Evolutionary conservation across 2,329 filamentous ascomycete genomes (phyloP).

Genomic region (Tolypocladium nubicola): DNA sequence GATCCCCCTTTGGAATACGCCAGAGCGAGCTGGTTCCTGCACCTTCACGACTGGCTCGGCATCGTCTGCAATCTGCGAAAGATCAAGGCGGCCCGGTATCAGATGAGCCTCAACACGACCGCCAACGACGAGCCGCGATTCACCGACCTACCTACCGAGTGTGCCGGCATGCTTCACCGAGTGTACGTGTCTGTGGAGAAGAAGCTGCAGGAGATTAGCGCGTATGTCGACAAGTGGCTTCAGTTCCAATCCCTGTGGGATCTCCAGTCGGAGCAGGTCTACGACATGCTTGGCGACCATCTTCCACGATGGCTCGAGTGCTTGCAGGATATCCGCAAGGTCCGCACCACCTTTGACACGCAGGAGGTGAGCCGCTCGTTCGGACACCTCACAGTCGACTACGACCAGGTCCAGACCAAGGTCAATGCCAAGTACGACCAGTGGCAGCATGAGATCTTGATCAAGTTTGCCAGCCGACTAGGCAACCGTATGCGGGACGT

Average conservation of each 20-base stretch:
- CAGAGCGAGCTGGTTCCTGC: conserved; percentile 83
- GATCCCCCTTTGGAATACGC: conserved; percentile 90
- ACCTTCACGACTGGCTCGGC: conserved; percentile 88
- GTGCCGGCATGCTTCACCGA: conserved; percentile 64
- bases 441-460: conserved; percentile 95
- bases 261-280: conserved; percentile 89
- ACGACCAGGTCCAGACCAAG: conserved; percentile 96
- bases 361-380: conserved; percentile 89
- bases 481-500: conserved; percentile 87
- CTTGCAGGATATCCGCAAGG: conserved; percentile 94
- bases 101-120: conserved; percentile 68
- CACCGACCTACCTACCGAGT: conserved; percentile 73
- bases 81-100: conserved; percentile 90
- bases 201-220: conserved; percentile 68
- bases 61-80: conserved; percentile 86
- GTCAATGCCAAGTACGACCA: conserved; percentile 99
- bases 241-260: conserved; percentile 99
- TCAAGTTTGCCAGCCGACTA: conserved; percentile 84
- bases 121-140: conserved; percentile 63
- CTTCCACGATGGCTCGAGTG: conserved; percentile 88
- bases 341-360: conserved; percentile 91
- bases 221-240: conserved; percentile 94
- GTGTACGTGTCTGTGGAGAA: conserved; percentile 79
- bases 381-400: conserved; percentile 90
- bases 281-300: conserved; percentile 83